Conservation (phyloP, 139 green algal genomes). For the Eudorina sp. region DNA sequence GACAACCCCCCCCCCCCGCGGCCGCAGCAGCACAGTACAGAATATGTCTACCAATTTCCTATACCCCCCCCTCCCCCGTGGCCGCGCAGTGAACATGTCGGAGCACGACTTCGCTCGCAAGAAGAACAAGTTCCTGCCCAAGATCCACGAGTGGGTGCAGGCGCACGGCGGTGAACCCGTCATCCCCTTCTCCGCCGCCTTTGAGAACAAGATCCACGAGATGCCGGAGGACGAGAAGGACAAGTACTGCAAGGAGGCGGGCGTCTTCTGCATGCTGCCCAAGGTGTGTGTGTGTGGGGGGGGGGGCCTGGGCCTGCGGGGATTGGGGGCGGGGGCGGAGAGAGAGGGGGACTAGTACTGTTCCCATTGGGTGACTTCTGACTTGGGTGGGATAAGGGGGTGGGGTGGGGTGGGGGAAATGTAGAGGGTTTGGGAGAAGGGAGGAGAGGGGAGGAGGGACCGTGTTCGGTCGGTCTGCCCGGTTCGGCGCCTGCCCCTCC, state of each 20-base stretch:
- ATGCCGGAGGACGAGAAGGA: constrained; percentile 89
- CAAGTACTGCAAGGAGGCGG: constrained; percentile 80
- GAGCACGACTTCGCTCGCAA: constrained; percentile 88
- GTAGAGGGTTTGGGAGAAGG: too few relatives aligned
- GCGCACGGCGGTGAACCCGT: constrained; percentile 92
- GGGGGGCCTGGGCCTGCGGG: too few relatives aligned
- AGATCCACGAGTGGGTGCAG: constrained; percentile 94
- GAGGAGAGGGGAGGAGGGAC: too few relatives aligned
- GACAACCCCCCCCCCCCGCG: too few relatives aligned
- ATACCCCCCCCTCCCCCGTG: not conserved
- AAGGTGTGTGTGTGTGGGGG: constrained; percentile 19
- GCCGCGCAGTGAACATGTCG: constrained; percentile 50
- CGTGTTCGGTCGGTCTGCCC: too few relatives aligned
- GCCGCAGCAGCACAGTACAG: too few relatives aligned
- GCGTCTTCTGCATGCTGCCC: constrained; percentile 20
- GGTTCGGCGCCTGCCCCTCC: too few relatives aligned
- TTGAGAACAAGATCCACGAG: constrained; percentile 89
- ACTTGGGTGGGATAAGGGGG: too few relatives aligned
- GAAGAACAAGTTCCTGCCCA: constrained; percentile 99
- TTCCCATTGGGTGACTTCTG: too few relatives aligned
- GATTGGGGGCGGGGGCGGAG: too few relatives aligned
- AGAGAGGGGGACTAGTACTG: too few relatives aligned
- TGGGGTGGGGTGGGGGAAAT: too few relatives aligned
- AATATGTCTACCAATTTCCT: not conserved
- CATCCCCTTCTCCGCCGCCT: constrained; percentile 93